Conservation (phyloP, 352 stramenopile genomes). For the Plasmopara muralis region DNA sequence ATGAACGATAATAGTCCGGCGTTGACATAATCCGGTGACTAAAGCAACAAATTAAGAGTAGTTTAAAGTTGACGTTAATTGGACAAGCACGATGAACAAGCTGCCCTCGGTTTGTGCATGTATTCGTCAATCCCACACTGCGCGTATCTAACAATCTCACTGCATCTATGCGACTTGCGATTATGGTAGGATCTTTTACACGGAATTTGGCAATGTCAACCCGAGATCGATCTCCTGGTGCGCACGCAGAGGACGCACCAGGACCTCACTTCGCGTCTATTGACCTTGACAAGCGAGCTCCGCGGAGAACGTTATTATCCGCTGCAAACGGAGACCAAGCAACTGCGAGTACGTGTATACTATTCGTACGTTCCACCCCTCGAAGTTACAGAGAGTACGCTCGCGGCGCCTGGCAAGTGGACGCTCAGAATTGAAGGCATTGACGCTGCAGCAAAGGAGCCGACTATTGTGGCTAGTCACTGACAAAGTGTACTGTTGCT, state of each 20-base stretch:
- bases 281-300: conserved; percentile 45
- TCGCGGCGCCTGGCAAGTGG: conserved; percentile 37
- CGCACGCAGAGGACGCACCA: conserved; percentile 37
- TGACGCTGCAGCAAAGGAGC: conserved; percentile 25
- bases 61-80: no score
- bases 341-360: conserved; percentile 49
- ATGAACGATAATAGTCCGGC: no score
- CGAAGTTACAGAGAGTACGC: not conserved
- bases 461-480: conserved; percentile 33
- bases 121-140: not conserved
- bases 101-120: conserved; percentile 15
- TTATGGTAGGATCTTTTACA: conserved; percentile 36
- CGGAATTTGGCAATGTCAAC: conserved; percentile 44
- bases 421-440: conserved; percentile 59
- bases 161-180: conserved; percentile 3
- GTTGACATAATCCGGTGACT: no score
- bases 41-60: no score
- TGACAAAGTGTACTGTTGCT: not conserved
- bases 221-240: conserved; percentile 50
- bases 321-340: conserved; percentile 49
- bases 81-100: conserved; percentile 11
- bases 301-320: conserved; percentile 58
- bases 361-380: conserved; percentile 54
- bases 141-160: not conserved
- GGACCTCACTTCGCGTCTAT: conserved; percentile 39